Conservation (phyloP, 2,329 filamentous ascomycete species). For the Pseudonectria foliicola region DNA sequence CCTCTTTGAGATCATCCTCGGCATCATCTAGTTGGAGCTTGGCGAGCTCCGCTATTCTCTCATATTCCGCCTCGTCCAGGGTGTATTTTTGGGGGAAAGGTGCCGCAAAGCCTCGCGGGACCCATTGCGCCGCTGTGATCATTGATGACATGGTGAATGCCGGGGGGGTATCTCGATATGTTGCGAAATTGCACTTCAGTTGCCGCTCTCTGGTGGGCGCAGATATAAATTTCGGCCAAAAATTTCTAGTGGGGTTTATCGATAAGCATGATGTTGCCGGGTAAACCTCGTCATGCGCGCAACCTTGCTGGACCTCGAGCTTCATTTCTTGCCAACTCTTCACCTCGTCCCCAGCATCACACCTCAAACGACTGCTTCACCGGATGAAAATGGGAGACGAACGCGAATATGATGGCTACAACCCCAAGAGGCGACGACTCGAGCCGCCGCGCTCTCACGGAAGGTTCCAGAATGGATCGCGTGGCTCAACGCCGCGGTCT, state of each 20-base stretch:
- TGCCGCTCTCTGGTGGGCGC: constrained; percentile 8
- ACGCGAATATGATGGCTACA: constrained; percentile 31
- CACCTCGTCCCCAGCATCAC: background rate
- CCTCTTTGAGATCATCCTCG: constrained; percentile 73
- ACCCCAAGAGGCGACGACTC: constrained; percentile 32
- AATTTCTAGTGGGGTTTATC: constrained; percentile 34
- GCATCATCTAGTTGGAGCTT: constrained; percentile 85
- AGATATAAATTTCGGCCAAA: constrained; percentile 26
- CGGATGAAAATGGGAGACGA: constrained; percentile 27
- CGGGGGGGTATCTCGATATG: constrained; percentile 22
- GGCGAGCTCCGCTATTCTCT: constrained; percentile 66
- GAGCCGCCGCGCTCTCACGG: constrained; percentile 25
- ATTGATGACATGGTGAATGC: constrained; percentile 50
- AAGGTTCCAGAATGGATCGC: constrained; percentile 26
- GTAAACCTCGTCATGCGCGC: constrained; percentile 16
- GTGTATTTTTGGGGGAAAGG: constrained; percentile 69
- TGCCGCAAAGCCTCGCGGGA: constrained; percentile 68
- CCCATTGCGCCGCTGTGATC: constrained; percentile 72
- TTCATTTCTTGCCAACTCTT: constrained; percentile 1
- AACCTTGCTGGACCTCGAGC: background rate
- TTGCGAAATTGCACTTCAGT: constrained; percentile 2
- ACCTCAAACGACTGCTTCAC: constrained; percentile 1
- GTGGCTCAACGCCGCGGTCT: constrained; percentile 26
- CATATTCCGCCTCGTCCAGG: constrained; percentile 68
- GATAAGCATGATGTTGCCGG: constrained; percentile 25